phyloP scores from a whole-genome alignment of 306 rosid genomes.

The Dalbergia oliveri region DNA sequence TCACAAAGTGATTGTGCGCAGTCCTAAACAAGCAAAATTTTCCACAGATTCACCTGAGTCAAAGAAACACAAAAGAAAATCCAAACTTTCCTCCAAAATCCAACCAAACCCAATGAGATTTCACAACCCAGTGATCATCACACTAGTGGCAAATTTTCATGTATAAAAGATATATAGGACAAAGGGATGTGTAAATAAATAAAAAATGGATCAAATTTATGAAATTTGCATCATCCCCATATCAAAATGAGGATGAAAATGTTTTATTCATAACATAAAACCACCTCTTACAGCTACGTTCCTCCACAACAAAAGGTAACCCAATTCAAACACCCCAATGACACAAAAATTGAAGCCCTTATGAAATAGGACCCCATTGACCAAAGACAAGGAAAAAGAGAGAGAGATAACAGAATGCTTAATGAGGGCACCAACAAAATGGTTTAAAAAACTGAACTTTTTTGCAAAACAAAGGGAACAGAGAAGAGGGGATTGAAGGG shows the following conservation, averaged over 20 bases:
- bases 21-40: conserved; percentile 50
- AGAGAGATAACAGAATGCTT: conserved; percentile 15
- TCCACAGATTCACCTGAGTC: conserved; percentile 50
- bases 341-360: conserved; percentile 37
- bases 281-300: conserved; percentile 47
- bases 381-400: neutral
- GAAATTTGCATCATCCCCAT: conserved; percentile 46
- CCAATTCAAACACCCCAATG: conserved; percentile 42
- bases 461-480: conserved; percentile 9
- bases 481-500: conserved; percentile 19
- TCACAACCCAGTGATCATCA: conserved; percentile 25
- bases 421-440: conserved; percentile 1
- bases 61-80: conserved; percentile 21
- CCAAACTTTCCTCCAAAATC: conserved; percentile 48
- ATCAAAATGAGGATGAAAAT: conserved; percentile 52
- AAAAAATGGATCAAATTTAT: conserved; percentile 37
- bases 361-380: conserved; percentile 42
- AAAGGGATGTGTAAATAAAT: neutral
- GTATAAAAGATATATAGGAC: neutral
- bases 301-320: conserved; percentile 37
- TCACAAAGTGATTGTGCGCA: conserved; percentile 52
- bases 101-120: conserved; percentile 49
- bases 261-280: conserved; percentile 37
- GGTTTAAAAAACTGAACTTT: neutral
- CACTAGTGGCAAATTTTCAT: neutral